These are phyloP conservation scores for Tricholoma bakamatsutake DNA, from an alignment of 768 basidiomycete genomes.

Conservation along the genomic window DNA sequence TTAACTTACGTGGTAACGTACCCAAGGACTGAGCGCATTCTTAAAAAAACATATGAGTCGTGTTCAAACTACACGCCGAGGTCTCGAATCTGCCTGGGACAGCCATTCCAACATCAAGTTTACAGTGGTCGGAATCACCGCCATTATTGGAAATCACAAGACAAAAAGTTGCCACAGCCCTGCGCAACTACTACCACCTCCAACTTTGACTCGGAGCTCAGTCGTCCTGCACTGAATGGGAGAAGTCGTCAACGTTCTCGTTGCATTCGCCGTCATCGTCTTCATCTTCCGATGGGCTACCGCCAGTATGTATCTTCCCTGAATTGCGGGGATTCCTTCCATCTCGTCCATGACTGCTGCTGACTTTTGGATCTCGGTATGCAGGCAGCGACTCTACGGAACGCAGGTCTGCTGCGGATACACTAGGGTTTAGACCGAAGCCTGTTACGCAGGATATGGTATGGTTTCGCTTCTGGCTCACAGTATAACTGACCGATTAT, in stretches of 20 bases:
- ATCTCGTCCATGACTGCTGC: too few relatives aligned
- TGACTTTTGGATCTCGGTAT: background rate
- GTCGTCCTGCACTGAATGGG: slow-evolving; percentile 44
- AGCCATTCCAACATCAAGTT: too few relatives aligned
- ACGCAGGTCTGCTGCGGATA: slow-evolving; percentile 39
- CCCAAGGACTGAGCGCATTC: too few relatives aligned
- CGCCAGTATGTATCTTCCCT: slow-evolving; percentile 37
- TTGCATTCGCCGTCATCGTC: slow-evolving; percentile 79
- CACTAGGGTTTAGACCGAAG: slow-evolving; percentile 77
- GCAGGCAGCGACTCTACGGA: slow-evolving; percentile 33
- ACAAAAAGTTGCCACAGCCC: slow-evolving; percentile 22
- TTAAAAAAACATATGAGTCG: too few relatives aligned
- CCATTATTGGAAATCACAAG: slow-evolving; percentile 30
- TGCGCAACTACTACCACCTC: background rate
- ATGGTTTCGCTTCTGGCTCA: slow-evolving; percentile 13
- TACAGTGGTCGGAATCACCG: too few relatives aligned
- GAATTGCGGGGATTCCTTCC: too few relatives aligned
- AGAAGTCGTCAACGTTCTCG: slow-evolving; percentile 78
- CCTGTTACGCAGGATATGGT: slow-evolving; percentile 80
- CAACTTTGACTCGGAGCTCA: background rate
- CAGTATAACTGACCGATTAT: background rate
- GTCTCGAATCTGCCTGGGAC: too few relatives aligned
- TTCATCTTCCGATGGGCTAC: slow-evolving; percentile 76
- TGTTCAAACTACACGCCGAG: too few relatives aligned
- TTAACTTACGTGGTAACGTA: too few relatives aligned